These are phyloP conservation scores for Xerocomellus amylosporus DNA, from an alignment of 768 basidiomycete species.

Conservation along the genomic window DNA sequence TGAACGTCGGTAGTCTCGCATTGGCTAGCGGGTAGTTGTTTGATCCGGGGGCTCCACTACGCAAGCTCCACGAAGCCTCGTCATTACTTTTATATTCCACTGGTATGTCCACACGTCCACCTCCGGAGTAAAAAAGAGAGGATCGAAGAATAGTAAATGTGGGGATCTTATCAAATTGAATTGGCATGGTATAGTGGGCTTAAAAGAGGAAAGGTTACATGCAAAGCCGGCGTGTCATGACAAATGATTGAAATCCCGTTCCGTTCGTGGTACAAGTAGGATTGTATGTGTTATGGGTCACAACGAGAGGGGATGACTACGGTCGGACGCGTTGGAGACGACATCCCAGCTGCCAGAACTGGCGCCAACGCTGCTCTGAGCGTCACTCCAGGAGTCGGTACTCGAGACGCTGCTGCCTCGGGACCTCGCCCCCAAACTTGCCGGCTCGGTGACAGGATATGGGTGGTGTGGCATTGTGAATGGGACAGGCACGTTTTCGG, in stretches of 20 bases:
- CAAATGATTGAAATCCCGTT: background rate
- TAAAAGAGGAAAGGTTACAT: background rate
- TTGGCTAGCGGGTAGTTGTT: no score
- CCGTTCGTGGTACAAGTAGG: background rate
- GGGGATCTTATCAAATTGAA: background rate
- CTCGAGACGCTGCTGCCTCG: constrained; percentile 16
- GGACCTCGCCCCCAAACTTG: background rate
- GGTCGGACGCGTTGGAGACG: constrained; percentile 16
- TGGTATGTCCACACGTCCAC: no score
- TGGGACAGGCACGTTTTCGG: background rate
- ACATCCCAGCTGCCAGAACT: constrained; percentile 25
- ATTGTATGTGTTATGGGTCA: background rate
- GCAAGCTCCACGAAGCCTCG: no score
- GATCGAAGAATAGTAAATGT: no score
- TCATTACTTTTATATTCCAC: no score
- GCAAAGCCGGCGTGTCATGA: background rate
- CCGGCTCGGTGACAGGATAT: background rate
- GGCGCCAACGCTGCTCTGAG: constrained; percentile 15
- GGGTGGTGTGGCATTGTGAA: background rate
- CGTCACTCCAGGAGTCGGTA: constrained; percentile 30
- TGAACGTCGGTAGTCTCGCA: background rate
- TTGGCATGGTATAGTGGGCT: background rate
- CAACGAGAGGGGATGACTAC: background rate
- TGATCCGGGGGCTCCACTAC: no score
- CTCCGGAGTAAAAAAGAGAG: no score